These are phyloP conservation scores for Pistacia integerrima DNA, from an alignment of 345 rosid genomes.

Conservation along the genomic window DNA sequence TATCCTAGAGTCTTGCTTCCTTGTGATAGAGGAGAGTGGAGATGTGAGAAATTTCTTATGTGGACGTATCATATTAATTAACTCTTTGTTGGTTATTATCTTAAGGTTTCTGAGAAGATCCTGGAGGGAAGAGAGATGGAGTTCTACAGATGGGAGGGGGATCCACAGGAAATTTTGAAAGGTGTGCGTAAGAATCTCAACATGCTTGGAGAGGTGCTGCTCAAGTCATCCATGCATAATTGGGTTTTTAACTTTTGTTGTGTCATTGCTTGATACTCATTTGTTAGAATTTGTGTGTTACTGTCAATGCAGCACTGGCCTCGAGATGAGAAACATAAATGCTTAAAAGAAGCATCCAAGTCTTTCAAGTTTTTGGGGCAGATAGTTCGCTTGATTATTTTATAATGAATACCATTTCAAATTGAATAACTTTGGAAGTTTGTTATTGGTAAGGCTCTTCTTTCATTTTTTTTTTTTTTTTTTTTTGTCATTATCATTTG, in stretches of 20 bases:
- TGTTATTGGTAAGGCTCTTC: not conserved
- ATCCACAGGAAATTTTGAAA: constrained; percentile 56
- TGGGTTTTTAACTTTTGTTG: constrained; percentile 16
- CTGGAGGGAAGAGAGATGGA: constrained; percentile 75
- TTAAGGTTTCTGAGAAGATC: constrained; percentile 71
- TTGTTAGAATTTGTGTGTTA: constrained; percentile 2
- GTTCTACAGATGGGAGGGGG: constrained; percentile 68
- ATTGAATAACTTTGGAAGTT: constrained; percentile 1
- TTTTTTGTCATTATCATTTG: not conserved
- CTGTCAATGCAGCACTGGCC: constrained; percentile 70
- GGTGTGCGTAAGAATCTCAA: constrained; percentile 78
- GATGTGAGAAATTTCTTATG: not conserved
- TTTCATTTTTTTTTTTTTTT: too few species aligned
- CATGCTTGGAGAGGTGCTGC: constrained; percentile 72
- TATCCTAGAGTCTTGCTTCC: not conserved
- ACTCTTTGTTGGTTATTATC: not conserved
- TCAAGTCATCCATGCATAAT: constrained; percentile 14
- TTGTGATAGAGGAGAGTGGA: not conserved
- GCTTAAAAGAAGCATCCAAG: constrained; percentile 81
- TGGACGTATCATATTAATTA: not conserved
- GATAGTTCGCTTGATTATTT: constrained; percentile 76
- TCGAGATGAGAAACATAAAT: constrained; percentile 75
- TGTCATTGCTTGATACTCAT: constrained; percentile 19
- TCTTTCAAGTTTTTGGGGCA: constrained; percentile 77
- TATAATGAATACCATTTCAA: constrained; percentile 25